These are phyloP conservation scores for Cylindrotheca closterium DNA, from an alignment of 108 stramenopile genomes.

Conservation along the genomic window DNA sequence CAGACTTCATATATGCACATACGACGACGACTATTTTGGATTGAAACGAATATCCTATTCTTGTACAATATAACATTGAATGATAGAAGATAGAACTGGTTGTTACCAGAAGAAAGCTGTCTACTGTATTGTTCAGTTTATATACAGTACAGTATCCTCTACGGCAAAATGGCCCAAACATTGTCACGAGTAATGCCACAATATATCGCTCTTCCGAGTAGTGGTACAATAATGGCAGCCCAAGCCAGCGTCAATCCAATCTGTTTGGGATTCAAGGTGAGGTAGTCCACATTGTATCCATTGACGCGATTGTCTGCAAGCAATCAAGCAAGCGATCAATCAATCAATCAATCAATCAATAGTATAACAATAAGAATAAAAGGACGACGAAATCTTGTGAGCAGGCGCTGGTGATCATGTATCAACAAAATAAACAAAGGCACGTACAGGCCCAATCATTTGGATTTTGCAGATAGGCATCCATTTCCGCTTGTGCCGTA, in stretches of 20 bases:
- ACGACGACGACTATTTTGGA: too few species aligned
- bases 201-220: constrained; percentile 18
- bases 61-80: too few species aligned
- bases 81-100: too few species aligned
- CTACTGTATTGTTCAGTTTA: not conserved
- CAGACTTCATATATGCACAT: too few species aligned
- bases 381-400: too few species aligned
- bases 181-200: constrained; percentile 21
- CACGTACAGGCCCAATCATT: constrained; percentile 47
- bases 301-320: constrained; percentile 22
- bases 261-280: constrained; percentile 20
- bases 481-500: constrained; percentile 72
- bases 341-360: too few species aligned
- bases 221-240: constrained; percentile 24
- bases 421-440: not conserved
- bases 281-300: constrained; percentile 35
- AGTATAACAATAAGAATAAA: too few species aligned
- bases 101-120: too few species aligned
- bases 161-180: constrained; percentile 22
- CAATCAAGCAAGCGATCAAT: too few species aligned
- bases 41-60: too few species aligned
- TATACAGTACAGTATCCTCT: not conserved
- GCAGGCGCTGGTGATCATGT: too few species aligned
- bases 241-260: constrained; percentile 35
- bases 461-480: constrained; percentile 64